Base-by-base conservation (phyloP, 2,329 filamentous ascomycete genomes). In the Oidium heveae region DNA sequence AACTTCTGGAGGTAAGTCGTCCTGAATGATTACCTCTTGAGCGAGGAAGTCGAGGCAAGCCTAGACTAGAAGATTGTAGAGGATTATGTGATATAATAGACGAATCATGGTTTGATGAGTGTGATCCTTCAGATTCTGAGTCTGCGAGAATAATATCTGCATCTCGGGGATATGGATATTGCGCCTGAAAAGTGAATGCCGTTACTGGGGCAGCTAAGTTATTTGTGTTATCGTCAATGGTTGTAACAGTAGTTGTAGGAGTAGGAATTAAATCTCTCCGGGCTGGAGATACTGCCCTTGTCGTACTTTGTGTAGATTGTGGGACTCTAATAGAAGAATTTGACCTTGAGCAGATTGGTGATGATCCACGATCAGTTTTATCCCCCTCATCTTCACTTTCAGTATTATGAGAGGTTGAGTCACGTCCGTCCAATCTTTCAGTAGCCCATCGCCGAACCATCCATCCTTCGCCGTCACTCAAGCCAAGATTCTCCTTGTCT, bases 391-490 rank as follows among this genome's bases (percentile, higher is more conserved):
- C 83, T 46, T 84, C 80, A 63, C 80, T 82, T 58, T 83, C 79
- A 55, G 74, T 73, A 58, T 68, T 71, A 52, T 73, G 71, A 3
- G 72, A 69, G 28, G 71, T 67, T 32, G 69, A 68, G 43, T 80
- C 75, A 37, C 75, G 72, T 32, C 80, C 79, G 54, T 85, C 79
- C 18, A 84, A 68, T 32, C 80, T 72, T 66, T 87, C 82, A 1
- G 76, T 80, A 0, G 78, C 80, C 79, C 79, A 82, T 64, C 70
- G 70, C 55, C 78, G 69, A 55, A 82, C 69, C 57, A 68, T 72
- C 70, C 74, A 77, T 20, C 74, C 86, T 66, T 94, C 88, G 15
- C 85, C 85, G 66, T 91, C 84, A 51, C 74, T 76, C 13, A 91
- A 65, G 0, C 86, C 86, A 55, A 94, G 72, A 59, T 85, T 79